Base-by-base conservation (phyloP, 2,329 filamentous ascomycete species). In the Aspergillus tanneri region DNA sequence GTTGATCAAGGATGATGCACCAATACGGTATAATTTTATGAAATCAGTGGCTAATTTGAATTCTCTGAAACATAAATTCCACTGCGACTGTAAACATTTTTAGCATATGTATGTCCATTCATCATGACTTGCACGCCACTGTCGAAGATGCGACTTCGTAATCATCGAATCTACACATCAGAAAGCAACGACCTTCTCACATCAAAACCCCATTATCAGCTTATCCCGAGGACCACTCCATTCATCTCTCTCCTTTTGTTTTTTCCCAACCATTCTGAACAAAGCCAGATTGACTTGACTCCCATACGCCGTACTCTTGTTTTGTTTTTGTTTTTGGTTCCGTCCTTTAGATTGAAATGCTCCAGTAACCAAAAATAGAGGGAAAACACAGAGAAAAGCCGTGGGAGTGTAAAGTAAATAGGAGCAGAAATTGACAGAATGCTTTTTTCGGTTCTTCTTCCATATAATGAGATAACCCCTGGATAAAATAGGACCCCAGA, bases 231-330 rank as follows among this genome's bases (percentile, higher is more conserved):
- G n/a, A n/a, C n/a, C n/a, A n/a, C n/a, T n/a, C n/a, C n/a, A 14
- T 16, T 16, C 44, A 50, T 40, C 45, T 47, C 46, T 41, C 41
- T 47, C 50, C 32, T 49, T 55, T 37, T 35, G 30, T 3, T 4
- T 4, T 3, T 51, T 49, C 44, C 47, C 43, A 27, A 53, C 54
- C 53, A 52, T 44, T 59, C 53, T 55, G 58, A 58, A 50, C 55
- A 58, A 61, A 58, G 60, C 53, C 56, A 64, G 55, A 60, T 56
- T 8, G 30, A 32, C 28, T 32, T 52, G 59, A 66, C 59, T 64
- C 64, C 63, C 55, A 61, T 64, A 64, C 65, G 66, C 66, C 66
- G 54, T 61, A 51, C 55, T 61, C 54, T 59, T 62, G 58, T 56
- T 55, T 56, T 35, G 27, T 50, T 37, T 45, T 49, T 37, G 25